Conservation (phyloP, 176 grass and related monocot species). For the Ensete ventricosum region DNA sequence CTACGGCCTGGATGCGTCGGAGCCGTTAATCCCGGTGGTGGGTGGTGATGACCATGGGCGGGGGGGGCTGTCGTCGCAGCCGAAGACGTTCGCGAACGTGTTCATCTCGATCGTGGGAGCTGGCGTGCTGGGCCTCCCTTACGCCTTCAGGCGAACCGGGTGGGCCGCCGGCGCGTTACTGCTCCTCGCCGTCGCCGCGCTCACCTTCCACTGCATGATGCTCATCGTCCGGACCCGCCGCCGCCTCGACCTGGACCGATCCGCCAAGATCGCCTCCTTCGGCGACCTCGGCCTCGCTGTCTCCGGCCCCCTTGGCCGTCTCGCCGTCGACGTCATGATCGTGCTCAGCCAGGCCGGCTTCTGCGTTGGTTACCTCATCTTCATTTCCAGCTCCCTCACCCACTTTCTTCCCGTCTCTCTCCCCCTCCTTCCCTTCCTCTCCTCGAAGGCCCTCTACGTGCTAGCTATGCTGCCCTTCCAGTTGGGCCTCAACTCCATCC, state of each 20-base stretch:
- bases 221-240: constrained; percentile 66
- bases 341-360: constrained; percentile 93
- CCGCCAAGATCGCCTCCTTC: constrained; percentile 64
- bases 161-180: constrained; percentile 60
- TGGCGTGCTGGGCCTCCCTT: constrained; percentile 86
- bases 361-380: constrained; percentile 89
- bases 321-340: constrained; percentile 75
- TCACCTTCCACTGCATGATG: constrained; percentile 96
- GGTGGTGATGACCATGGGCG: background rate
- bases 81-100: constrained; percentile 95
- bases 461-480: constrained; percentile 81
- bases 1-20: constrained; percentile 29
- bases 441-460: constrained; percentile 66
- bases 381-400: constrained; percentile 70
- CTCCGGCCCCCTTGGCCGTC: constrained; percentile 42
- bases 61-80: constrained; percentile 55
- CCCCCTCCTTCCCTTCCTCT: constrained; percentile 29
- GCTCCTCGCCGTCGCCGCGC: constrained; percentile 55
- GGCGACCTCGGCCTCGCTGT: constrained; percentile 73
- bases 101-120: constrained; percentile 90
- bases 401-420: constrained; percentile 44
- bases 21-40: constrained; percentile 37
- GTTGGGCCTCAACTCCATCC: constrained; percentile 88
- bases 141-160: constrained; percentile 92
- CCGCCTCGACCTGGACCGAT: constrained; percentile 32